These are phyloP conservation scores for Fusarium sp. DNA, from an alignment of 2,329 filamentous ascomycete species.

Conservation along the genomic window DNA sequence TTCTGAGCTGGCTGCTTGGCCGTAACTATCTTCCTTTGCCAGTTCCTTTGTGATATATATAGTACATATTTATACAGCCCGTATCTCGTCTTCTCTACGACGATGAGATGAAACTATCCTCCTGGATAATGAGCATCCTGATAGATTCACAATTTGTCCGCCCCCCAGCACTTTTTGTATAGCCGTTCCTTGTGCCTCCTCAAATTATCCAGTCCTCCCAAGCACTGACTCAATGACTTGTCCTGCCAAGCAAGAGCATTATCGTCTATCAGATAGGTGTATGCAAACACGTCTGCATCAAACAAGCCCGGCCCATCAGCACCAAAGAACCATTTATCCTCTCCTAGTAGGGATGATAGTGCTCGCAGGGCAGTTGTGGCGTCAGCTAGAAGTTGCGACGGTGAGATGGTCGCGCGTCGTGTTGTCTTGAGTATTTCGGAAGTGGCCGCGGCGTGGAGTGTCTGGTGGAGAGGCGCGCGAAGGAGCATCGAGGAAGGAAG, in stretches of 20 bases:
- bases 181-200: conserved; percentile 57
- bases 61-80: conserved; percentile 23
- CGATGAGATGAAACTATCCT: background rate
- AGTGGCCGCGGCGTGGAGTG: conserved; percentile 78
- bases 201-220: conserved; percentile 69
- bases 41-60: conserved; percentile 13
- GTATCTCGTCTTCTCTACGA: background rate
- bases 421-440: conserved; percentile 75
- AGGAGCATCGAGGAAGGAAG: conserved; percentile 74
- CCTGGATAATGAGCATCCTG: background rate
- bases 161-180: conserved; percentile 46
- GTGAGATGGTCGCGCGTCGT: conserved; percentile 50
- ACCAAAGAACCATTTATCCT: conserved; percentile 61
- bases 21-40: conserved; percentile 1
- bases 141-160: background rate
- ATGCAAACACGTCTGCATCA: conserved; percentile 90
- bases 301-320: conserved; percentile 72
- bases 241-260: conserved; percentile 71
- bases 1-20: background rate
- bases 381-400: conserved; percentile 53
- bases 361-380: conserved; percentile 58
- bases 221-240: conserved; percentile 63
- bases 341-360: conserved; percentile 55
- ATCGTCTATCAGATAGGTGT: conserved; percentile 82
- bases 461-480: conserved; percentile 67